Evolutionary conservation across 257 asterid species (phyloP), one percentile per base, ranked within the genome.

Genomic region (Gentiana straminea): DNA sequence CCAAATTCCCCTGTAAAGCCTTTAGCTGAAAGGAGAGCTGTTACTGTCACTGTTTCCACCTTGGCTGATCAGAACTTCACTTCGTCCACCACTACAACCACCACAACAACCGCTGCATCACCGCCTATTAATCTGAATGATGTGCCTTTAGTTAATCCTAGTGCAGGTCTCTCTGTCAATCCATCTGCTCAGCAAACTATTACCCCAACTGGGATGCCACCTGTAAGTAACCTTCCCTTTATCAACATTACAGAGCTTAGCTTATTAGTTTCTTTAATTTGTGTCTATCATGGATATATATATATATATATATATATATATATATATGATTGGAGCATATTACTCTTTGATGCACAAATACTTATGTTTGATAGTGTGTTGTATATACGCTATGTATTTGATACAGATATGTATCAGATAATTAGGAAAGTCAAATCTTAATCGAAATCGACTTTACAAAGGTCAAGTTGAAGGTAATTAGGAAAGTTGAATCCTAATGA

Each of bases 1-100:
- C 71, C 77, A 10, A 13, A 76, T 45, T 74, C 89, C 67, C 84
- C 87, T 6, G 89, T 91, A 55, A 91, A 84, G 79, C 98, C 98
- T 2, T 48, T 79, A 72, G 86, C 98, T 2, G 96, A 84, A 67
- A 85, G 78, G 65, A 76, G 94, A 8, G 82, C 85, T 3, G 81
- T 86, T 64, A 65, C 75, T 1, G 82, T 89, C 2, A 83, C 84
- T 1, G 79, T 79, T 55, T 77, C 94, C 68, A 51, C 85, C 38
- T 58, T 70, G 34, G 68, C 94, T 13, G 51, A 64, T 35, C 59
- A 63, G 59, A 64, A 51, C 39, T 52, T 66, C 68, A 62, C 73
- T 60, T 62, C 62, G 13, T 52, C 69, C 5, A 46, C 74, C 32
- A 66, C 57, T 6, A 58, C 64, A 2, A 48, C 60, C 33, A 52